A percentile compares a stretch with the other conserved stretches of the same genome.
Evolutionary conservation across 2,329 filamentous ascomycete genomes (phyloP).

Genomic region (Periconia sp.): DNA sequence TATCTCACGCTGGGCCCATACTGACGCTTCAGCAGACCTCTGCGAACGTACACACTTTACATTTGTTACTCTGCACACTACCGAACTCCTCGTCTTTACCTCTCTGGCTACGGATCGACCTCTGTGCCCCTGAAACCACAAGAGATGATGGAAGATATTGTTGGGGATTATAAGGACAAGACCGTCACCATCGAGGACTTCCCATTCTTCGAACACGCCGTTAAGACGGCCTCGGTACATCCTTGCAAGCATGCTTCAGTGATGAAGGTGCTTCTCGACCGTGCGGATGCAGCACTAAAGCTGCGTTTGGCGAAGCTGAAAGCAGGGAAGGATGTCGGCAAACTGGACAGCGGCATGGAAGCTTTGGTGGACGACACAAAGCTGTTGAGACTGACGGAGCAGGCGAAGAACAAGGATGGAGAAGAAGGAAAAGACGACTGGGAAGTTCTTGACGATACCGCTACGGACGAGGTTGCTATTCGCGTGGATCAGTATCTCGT

Average conservation of each 20-base stretch:
- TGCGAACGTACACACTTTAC: slow-evolving; percentile 96
- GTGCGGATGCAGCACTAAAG: slow-evolving; percentile 90
- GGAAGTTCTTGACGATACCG: slow-evolving; percentile 60
- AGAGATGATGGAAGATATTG: slow-evolving; percentile 94
- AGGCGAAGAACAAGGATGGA: slow-evolving; percentile 46
- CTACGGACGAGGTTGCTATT: slow-evolving; percentile 77
- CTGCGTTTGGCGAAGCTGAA: slow-evolving; percentile 81
- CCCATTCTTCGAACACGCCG: slow-evolving; percentile 84
- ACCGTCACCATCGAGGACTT: slow-evolving; percentile 98
- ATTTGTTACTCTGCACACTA: slow-evolving; percentile 98
- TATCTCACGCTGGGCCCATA: not conserved
- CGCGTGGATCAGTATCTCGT: slow-evolving; percentile 87
- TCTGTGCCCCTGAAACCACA: slow-evolving; percentile 80
- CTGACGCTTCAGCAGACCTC: slow-evolving; percentile 58
- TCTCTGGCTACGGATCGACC: slow-evolving; percentile 81
- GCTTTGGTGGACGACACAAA: slow-evolving; percentile 81
- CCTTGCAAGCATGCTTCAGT: slow-evolving; percentile 96
- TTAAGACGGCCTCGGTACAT: slow-evolving; percentile 96
- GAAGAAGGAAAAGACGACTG: slow-evolving; percentile 56
- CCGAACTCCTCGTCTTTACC: slow-evolving; percentile 89
- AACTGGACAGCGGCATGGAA: slow-evolving; percentile 68
- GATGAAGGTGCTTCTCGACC: slow-evolving; percentile 96
- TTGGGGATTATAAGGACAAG: slow-evolving; percentile 97
- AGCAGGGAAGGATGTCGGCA: slow-evolving; percentile 58
- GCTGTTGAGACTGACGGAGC: slow-evolving; percentile 60